Evolutionary conservation across 192 early-diverging fungal genomes (phyloP), one percentile per base, ranked within the genome.

Genomic region (Globomyces pollinis-pini): DNA sequence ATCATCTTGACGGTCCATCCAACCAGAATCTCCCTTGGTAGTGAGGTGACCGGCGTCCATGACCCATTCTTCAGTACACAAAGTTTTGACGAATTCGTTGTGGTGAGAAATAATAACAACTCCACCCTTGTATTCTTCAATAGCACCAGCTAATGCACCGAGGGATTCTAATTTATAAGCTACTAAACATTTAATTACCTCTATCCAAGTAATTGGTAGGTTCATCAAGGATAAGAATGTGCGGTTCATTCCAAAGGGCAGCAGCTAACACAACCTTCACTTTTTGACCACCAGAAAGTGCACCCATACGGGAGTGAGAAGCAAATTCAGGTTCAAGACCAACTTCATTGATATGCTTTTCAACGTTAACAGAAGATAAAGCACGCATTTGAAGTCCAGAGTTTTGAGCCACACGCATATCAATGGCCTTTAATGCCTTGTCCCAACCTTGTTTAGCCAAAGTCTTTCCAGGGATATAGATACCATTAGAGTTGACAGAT

Each of bases 181-280:
- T n/a, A 39, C 85, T 73, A 67, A 87, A 84, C 72, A 88, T 71
- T 70, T 75, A 87, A 71, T 87, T 71, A 68, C n/a, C n/a, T 67
- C 73, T 84, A 79, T 56, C 63, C 43, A 51, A 29, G 38, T 76
- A 86, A 63, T 77, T 80, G 57, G 75, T 88, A 59, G 88, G 88
- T 79, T 90, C 88, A 69, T 94, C 91, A 54, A 94, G 78, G 58
- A 94, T 81, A 64, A 94, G 84, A 65, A 91, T 86, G 69, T 94
- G 91, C 49, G 93, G 93, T 66, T 85, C 79, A 67, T 86, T 84
- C 87, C 88, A 89, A 77, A 91, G 79, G 44, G 88, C 87, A 60
- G 85, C 87, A 44, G 79, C 87, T 66, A 91, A 78, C 31, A 91
- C 88, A 34, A 91, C 83, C 72, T 89, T 89, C 68, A 91, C 88